Base-by-base conservation (phyloP, 441 rosid species). In the Omphalea diandra region DNA sequence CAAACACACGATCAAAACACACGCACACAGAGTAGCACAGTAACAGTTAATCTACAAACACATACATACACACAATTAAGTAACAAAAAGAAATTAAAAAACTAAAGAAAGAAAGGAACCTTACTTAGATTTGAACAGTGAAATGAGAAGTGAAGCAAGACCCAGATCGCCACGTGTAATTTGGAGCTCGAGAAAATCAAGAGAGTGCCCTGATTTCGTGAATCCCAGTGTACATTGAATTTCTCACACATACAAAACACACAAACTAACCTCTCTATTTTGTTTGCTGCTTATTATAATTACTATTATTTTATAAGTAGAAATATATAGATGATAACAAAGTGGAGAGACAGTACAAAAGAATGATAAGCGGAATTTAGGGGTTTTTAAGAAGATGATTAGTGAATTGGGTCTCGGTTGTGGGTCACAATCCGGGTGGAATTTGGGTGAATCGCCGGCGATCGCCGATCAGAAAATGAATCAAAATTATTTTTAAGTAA, bases 121-220 rank as follows among this genome's bases (percentile, higher is more conserved):
- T 84, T 79, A 86, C 97, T 65, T 74, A 86, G 78, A 84, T 76
- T 85, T 77, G 78, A 77, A 84, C 86, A 31, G 68, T 44, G 77
- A 69, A 73, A 63, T 69, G 69, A 53, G 75, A 83, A 80, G 82
- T 67, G 77, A 82, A 69, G 83, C 82, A 73, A 79, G 50, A 61
- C 76, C 76, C 77, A 83, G 93, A 85, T 84, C 84, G 83, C 71
- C 80, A 78, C 84, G 83, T 80, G 83, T 81, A 82, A 56, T 56
- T 54, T 43, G 56, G 20, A 80, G 81, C 76, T 81, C 74, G 84
- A 84, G 84, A 79, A 78, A 87, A 81, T 83, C 89, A 73, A 81
- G 81, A 76, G 26, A 47, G 65, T 66, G 76, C 79, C 78, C 76
- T 79, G 74, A 84, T 71, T 79, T 79, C 75, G 77, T 71, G 81